Conservation (phyloP, 2,329 filamentous ascomycete genomes). For the Drechslerella stenobrocha region DNA sequence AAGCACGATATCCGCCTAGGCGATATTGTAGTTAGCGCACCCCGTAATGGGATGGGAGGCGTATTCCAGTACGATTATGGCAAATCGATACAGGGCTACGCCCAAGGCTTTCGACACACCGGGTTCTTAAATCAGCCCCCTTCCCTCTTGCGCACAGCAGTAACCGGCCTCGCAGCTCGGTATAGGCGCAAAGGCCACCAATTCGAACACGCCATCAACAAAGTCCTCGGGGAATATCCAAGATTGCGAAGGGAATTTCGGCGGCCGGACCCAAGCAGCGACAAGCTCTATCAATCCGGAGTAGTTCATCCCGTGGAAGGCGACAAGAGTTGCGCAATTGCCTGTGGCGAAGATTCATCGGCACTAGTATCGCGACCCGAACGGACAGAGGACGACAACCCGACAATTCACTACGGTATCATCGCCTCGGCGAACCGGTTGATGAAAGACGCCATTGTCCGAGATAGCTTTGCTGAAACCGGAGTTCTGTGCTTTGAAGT, state of each 20-base stretch:
- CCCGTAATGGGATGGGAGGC: slow-evolving; percentile 3
- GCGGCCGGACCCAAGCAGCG: not conserved
- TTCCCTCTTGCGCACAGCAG: slow-evolving; percentile 2
- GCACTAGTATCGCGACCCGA: not conserved
- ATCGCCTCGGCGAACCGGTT: slow-evolving; percentile 5
- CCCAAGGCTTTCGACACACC: slow-evolving; percentile 8
- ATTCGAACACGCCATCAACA: slow-evolving; percentile 7
- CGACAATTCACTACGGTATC: not conserved
- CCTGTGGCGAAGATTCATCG: not conserved
- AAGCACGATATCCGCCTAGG: slow-evolving; percentile 36
- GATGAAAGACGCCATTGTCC: slow-evolving; percentile 5
- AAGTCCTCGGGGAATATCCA: not conserved
- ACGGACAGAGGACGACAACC: not conserved
- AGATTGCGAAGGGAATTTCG: not conserved
- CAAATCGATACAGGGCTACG: slow-evolving; percentile 10
- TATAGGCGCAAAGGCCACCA: not conserved
- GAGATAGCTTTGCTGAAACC: not conserved
- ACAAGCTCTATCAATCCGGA: not conserved
- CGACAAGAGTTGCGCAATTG: not conserved
- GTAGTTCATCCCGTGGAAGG: not conserved
- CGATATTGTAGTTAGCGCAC: slow-evolving; percentile 25
- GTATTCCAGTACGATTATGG: slow-evolving; percentile 41
- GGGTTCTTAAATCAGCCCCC: slow-evolving; percentile 17
- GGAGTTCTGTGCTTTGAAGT: slow-evolving; percentile 28
- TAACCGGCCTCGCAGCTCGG: slow-evolving; percentile 2